Evolutionary conservation across 1,284 basidiomycete genomes (phyloP), one percentile per base, ranked within the genome.

Genomic region (Heterobasidion parviporum): DNA sequence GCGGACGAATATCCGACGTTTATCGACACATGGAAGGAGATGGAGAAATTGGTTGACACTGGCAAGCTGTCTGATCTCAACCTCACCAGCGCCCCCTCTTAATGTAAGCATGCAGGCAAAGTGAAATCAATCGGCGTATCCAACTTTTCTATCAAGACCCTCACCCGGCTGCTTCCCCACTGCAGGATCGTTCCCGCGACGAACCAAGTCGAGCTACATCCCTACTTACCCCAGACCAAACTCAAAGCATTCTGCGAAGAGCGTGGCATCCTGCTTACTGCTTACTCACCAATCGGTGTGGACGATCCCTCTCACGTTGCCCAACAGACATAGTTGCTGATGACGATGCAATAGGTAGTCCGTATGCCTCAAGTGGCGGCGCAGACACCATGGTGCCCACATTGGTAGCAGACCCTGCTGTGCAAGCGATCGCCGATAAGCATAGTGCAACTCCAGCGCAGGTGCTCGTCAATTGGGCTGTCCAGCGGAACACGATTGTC

Each of bases 21-120:
- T 52, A 60, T 70, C 57, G 73, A 84, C 55, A 84, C 82, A 0
- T 86, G 83, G 83, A 69, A 68, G 51, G 73, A 77, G 54, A 82
- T 85, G 80, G 82, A 85, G 67, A 75, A 73, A 57, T 62, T 83
- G 1, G 66, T 80, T 14, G 71, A 68, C 20, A 72, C 72, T 20
- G 78, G 77, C 68, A 52, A n/a, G 55, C 34, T 53, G 52, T n/a
- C 54, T 55, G 10, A 47, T 14, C 36, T 12, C 34, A 6, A 18
- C 46, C 6, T 36, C 44, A 16, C 15, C 43, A 26, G 26, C 26
- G 35, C 18, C 38, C 12, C 5, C 44, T 45, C 18, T 1, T 6
- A n/a, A 15, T 14, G 6, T 44, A 35, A 26, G 5, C 26, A 4
- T 5, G 4, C 32, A 62, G 77, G 77, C 46, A 72, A 76, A 62